Evolutionary conservation across 768 basidiomycete species (phyloP).

Genomic region (Tylopilus sp.): DNA sequence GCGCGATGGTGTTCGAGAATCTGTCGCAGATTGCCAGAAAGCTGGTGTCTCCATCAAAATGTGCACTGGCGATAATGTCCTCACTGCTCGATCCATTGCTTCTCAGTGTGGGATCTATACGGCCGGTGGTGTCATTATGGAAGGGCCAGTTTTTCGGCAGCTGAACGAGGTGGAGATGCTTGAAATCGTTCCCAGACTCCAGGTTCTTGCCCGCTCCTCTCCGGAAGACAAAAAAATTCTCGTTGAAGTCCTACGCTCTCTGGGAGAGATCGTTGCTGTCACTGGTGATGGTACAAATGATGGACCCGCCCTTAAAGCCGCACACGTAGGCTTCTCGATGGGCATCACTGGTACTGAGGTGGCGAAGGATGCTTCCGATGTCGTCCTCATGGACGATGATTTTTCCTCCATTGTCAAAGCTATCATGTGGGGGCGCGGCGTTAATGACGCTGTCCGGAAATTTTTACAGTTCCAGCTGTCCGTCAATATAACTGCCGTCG

Average conservation of each 20-base stretch:
- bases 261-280: slow-evolving; percentile 91
- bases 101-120: slow-evolving; percentile 95
- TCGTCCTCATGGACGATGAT: slow-evolving; percentile 97
- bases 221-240: slow-evolving; percentile 96
- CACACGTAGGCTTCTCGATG: slow-evolving; percentile 97
- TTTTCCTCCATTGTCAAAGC: slow-evolving; percentile 95
- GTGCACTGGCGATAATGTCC: slow-evolving; percentile 97
- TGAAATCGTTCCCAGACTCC: slow-evolving; percentile 85
- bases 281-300: slow-evolving; percentile 99
- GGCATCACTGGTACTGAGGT: slow-evolving; percentile 96
- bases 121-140: slow-evolving; percentile 94
- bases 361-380: slow-evolving; percentile 98
- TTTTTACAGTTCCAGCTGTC: slow-evolving; percentile 96
- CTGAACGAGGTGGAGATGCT: slow-evolving; percentile 67
- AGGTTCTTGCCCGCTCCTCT: slow-evolving; percentile 95
- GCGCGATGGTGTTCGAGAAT: slow-evolving; percentile 82
- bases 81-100: slow-evolving; percentile 95
- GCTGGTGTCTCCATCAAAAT: slow-evolving; percentile 96
- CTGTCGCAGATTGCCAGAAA: slow-evolving; percentile 80
- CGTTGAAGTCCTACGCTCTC: slow-evolving; percentile 79
- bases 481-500: slow-evolving; percentile 92
- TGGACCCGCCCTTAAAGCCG: slow-evolving; percentile 92
- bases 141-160: slow-evolving; percentile 89
- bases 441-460: slow-evolving; percentile 96
- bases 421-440: slow-evolving; percentile 98